Base-by-base conservation (phyloP, 495 filamentous ascomycete genomes). In the Aspergillus ostianus region DNA sequence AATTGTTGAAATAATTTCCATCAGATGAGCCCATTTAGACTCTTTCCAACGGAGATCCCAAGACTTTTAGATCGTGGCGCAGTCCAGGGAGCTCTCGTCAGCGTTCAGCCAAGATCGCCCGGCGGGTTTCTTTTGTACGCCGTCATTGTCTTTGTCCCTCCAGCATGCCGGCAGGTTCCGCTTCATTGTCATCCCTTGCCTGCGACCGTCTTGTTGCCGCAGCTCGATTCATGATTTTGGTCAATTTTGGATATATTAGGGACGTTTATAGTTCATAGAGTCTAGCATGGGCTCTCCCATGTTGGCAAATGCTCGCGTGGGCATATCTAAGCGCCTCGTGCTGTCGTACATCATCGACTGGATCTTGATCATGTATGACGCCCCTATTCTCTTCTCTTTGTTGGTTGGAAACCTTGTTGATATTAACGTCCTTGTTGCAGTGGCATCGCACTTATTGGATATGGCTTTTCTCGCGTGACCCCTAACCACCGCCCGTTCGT, bases 291-390 rank as follows among this genome's bases (percentile, higher is more conserved):
- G 36, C 1, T 41, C 36, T 17, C 10, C 12, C 3, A 17, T 41
- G 36, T 41, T 41, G 36, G 36, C 36, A 41, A 41, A 17, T 29
- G 20, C 50, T 27, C 50, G 17, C 7, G 1, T 7, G 27, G 23
- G 50, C 26, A 52, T 52, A n/a, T 29, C 50, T 27, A 52, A 52
- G 50, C 50, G 74, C n/a, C 56, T 78, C 32, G 53, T 81, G 12
- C 30, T 79, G 13, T 82, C 80, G 7, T 84, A 84, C 54, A 64
- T 83, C n/a, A 36, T 82, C 19, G 81, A 84, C 56, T 84, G 81
- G 81, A 60, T 83, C 5, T 67, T 82, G 17, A 82, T 84, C 50
- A 61, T 82, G 81, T 84, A 68, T 47, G 74, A 63, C 7, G 53
- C 12, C 10, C 26, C 23, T 29, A 47, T 26, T 48, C 27, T 21